Evolutionary conservation across 2,329 filamentous ascomycete genomes (phyloP).

Genomic region (Teratosphaeria epicoccoides): DNA sequence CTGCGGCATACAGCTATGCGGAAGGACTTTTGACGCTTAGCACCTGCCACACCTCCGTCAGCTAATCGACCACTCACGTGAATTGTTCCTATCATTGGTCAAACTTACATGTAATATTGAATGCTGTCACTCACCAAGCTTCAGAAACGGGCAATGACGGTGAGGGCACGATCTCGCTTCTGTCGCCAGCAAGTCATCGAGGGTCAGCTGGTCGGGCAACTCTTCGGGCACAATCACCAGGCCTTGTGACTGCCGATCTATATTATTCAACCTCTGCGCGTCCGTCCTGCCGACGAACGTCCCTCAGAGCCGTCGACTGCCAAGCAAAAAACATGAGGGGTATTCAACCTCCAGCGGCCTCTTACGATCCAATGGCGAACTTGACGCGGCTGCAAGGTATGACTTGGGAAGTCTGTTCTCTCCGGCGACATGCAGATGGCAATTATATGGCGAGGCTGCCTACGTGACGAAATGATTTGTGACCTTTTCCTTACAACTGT

Average conservation of each 20-base stretch:
- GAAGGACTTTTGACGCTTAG: slow-evolving; percentile 4
- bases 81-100: too few species aligned
- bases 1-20: slow-evolving; percentile 3
- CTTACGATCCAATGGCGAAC: slow-evolving; percentile 4
- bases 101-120: neutral
- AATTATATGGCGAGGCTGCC: slow-evolving; percentile 1
- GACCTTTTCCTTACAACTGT: slow-evolving; percentile 3
- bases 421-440: slow-evolving; percentile 5
- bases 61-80: too few species aligned
- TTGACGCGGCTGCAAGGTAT: slow-evolving; percentile 1
- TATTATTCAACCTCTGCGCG: neutral
- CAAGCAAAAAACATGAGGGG: slow-evolving; percentile 1
- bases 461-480: slow-evolving; percentile 1
- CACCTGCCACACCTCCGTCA: slow-evolving; percentile 1
- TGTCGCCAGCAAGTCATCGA: slow-evolving; percentile 3
- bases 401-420: neutral
- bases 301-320: slow-evolving; percentile 1
- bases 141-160: slow-evolving; percentile 3
- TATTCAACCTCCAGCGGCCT: slow-evolving; percentile 3
- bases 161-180: slow-evolving; percentile 3
- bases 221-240: slow-evolving; percentile 2
- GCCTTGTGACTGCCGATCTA: slow-evolving; percentile 1
- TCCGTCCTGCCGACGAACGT: slow-evolving; percentile 1
- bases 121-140: slow-evolving; percentile 2
- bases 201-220: slow-evolving; percentile 1